These are phyloP conservation scores for Elongisporangium undulatum DNA, from an alignment of 352 stramenopile species.

Conservation along the genomic window DNA sequence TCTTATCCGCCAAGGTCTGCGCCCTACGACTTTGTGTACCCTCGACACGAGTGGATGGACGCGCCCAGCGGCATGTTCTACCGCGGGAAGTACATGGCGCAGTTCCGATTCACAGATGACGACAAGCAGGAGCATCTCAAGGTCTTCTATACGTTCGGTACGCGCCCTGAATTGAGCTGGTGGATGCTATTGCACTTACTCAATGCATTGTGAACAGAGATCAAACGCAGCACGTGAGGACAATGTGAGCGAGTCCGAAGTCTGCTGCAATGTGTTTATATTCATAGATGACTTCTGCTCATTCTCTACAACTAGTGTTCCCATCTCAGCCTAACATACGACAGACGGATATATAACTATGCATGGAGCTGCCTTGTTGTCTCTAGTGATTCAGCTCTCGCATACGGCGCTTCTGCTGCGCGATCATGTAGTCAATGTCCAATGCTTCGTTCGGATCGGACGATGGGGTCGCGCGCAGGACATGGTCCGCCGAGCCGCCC, in stretches of 20 bases:
- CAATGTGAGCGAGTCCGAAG: background rate
- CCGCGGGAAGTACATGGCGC: constrained; percentile 81
- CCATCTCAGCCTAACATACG: background rate
- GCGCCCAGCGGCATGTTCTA: constrained; percentile 85
- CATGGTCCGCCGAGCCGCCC: constrained; percentile 34
- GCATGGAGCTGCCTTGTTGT: background rate
- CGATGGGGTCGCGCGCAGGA: constrained; percentile 18
- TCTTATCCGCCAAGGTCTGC: constrained; percentile 75
- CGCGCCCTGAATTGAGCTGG: constrained; percentile 1
- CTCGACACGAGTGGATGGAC: constrained; percentile 75
- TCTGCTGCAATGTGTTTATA: background rate
- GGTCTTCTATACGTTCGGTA: constrained; percentile 75
- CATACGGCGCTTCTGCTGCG: constrained; percentile 48
- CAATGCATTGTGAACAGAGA: constrained; percentile 26
- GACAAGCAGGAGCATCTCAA: constrained; percentile 66
- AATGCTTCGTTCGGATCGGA: constrained; percentile 21
- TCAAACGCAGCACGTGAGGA: constrained; percentile 24
- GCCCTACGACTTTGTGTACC: constrained; percentile 82
- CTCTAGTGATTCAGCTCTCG: constrained; percentile 19
- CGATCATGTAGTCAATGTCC: constrained; percentile 55
- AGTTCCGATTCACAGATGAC: constrained; percentile 70
- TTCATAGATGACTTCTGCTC: background rate
- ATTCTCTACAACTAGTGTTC: background rate
- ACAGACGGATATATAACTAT: background rate
- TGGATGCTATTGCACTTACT: background rate